A percentile compares a stretch with the other conserved stretches of the same genome.
These are phyloP conservation scores for Candida ipomoeae DNA, from an alignment of 805 yeast species.

Conservation along the genomic window DNA sequence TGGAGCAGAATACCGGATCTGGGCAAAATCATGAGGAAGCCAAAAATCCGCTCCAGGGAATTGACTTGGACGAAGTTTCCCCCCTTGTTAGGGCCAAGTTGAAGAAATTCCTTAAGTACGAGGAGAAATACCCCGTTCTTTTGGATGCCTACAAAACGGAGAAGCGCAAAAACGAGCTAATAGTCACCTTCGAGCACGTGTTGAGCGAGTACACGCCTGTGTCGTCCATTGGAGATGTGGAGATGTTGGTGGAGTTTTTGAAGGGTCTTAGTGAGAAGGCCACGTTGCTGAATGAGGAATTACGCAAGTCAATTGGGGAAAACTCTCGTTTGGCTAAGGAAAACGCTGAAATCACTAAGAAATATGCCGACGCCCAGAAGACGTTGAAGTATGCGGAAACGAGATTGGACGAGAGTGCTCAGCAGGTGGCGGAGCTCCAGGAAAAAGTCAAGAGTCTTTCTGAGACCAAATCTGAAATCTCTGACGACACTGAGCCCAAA, in stretches of 20 bases:
- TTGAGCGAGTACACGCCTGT: conserved; percentile 80
- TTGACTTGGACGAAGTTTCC: conserved; percentile 45
- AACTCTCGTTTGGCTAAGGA: conserved; percentile 11
- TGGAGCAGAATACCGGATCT: too few relatives aligned
- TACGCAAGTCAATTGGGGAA: conserved; percentile 45
- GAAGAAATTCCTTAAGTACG: conserved; percentile 78
- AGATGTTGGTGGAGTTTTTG: conserved; percentile 64
- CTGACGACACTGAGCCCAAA: background rate
- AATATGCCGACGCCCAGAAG: conserved; percentile 12
- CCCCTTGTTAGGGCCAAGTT: conserved; percentile 57
- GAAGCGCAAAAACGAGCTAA: conserved; percentile 58
- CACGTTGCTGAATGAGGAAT: conserved; percentile 58
- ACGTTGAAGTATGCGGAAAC: conserved; percentile 16
- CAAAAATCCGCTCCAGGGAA: conserved; percentile 15
- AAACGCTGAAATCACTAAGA: conserved; percentile 11
- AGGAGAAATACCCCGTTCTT: conserved; percentile 81
- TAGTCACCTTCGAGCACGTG: conserved; percentile 61
- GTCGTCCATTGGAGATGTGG: conserved; percentile 68
- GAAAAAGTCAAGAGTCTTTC: background rate
- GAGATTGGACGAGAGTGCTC: conserved; percentile 10
- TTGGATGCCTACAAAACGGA: conserved; percentile 83
- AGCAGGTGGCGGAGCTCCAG: background rate
- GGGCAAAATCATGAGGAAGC: background rate
- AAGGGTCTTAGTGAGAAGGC: conserved; percentile 58
- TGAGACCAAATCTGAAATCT: background rate